Conservation (phyloP, 2,329 filamentous ascomycete genomes). For the Claviceps pazoutovae region DNA sequence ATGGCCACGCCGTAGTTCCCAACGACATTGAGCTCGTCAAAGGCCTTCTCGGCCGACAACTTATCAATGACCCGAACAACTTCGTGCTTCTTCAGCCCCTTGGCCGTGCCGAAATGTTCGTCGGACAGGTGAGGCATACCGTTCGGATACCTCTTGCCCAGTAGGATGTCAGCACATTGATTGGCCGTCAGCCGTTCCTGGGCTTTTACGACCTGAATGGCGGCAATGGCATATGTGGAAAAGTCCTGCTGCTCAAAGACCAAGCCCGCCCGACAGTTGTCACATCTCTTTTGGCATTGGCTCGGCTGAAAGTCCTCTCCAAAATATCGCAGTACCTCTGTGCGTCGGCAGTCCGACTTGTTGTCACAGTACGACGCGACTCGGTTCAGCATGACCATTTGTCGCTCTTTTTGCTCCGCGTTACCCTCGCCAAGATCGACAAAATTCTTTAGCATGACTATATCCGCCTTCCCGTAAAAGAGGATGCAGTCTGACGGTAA, state of each 20-base stretch:
- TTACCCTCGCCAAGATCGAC: slow-evolving; percentile 70
- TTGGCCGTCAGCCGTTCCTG: slow-evolving; percentile 53
- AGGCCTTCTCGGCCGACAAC: slow-evolving; percentile 57
- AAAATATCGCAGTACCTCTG: slow-evolving; percentile 87
- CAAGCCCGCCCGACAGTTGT: slow-evolving; percentile 70
- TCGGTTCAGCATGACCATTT: slow-evolving; percentile 70
- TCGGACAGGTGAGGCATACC: slow-evolving; percentile 39
- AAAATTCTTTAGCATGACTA: slow-evolving; percentile 59
- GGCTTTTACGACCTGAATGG: slow-evolving; percentile 53
- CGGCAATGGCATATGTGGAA: slow-evolving; percentile 57
- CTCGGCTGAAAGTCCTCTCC: slow-evolving; percentile 64
- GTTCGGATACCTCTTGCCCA: slow-evolving; percentile 52
- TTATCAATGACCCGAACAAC: slow-evolving; percentile 73
- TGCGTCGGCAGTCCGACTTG: slow-evolving; percentile 69
- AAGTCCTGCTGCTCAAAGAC: slow-evolving; percentile 65
- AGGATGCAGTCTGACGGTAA: slow-evolving; percentile 78
- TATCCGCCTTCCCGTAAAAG: slow-evolving; percentile 73
- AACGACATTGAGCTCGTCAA: slow-evolving; percentile 52
- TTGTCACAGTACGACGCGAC: slow-evolving; percentile 88
- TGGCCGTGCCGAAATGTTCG: slow-evolving; percentile 53
- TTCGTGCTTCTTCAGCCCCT: slow-evolving; percentile 57
- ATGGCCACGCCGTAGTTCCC: slow-evolving; percentile 49
- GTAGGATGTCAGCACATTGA: slow-evolving; percentile 73
- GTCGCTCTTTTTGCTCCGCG: slow-evolving; percentile 66
- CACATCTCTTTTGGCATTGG: slow-evolving; percentile 64